Evolutionary conservation across 2,329 filamentous ascomycete genomes (phyloP).

Genomic region (Dothidotthia symphoricarpi): DNA sequence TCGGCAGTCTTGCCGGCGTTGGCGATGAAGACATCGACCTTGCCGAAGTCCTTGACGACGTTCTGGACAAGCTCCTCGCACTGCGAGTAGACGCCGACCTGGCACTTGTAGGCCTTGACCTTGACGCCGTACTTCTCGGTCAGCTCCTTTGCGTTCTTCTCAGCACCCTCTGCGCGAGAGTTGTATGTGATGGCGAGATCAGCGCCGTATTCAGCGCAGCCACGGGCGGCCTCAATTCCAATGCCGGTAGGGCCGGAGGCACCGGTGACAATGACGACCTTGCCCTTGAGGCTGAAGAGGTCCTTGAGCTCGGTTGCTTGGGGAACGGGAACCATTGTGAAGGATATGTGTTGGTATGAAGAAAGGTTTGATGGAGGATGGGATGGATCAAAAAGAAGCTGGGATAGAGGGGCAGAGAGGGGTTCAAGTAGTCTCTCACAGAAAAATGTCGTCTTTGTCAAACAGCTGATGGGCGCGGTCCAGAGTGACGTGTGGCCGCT

Average conservation of each 20-base stretch:
- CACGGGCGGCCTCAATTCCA: conserved; percentile 65
- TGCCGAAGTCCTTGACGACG: conserved; percentile 67
- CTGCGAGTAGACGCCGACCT: conserved; percentile 57
- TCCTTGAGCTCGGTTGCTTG: conserved; percentile 58
- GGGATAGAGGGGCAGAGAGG: conserved; percentile 22
- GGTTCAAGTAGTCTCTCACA: conserved; percentile 36
- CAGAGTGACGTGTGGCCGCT: conserved; percentile 29
- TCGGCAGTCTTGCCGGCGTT: conserved; percentile 71
- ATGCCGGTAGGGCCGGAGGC: conserved; percentile 64
- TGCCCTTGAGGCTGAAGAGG: conserved; percentile 54
- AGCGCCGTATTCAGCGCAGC: conserved; percentile 63
- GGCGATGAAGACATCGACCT: conserved; percentile 66
- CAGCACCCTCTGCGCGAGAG: conserved; percentile 59
- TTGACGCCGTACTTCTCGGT: conserved; percentile 61
- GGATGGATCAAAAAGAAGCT: conserved; percentile 12
- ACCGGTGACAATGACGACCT: conserved; percentile 54
- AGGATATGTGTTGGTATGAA: conserved; percentile 45
- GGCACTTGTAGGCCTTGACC: conserved; percentile 66
- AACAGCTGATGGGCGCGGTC: conserved; percentile 26
- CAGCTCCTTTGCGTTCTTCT: conserved; percentile 65
- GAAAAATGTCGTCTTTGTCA: conserved; percentile 20
- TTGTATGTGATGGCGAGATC: conserved; percentile 67
- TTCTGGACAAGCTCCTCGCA: conserved; percentile 58
- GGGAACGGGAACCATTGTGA: conserved; percentile 51
- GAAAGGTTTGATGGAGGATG: conserved; percentile 13